Evolutionary conservation across 768 basidiomycete species (phyloP), one percentile per base, ranked within the genome.

Genomic region (Macrolepiota dolichaula): DNA sequence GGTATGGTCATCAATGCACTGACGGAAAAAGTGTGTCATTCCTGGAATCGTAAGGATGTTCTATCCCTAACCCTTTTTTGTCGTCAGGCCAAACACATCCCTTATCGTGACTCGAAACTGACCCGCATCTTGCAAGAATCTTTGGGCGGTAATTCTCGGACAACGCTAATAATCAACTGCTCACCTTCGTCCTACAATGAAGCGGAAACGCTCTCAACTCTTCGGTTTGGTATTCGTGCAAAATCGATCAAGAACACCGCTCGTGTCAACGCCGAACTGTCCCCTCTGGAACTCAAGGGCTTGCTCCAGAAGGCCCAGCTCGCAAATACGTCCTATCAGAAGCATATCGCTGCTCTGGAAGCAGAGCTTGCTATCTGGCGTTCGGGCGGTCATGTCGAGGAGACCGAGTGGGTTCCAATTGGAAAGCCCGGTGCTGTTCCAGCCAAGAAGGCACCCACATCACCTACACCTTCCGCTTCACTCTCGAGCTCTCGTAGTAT

Each of bases 201-300:
- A 73, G 80, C 92, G 2, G 97, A 99, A 74, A 99, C 97, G 0
- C 80, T 99, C 36, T 91, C 90, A 2, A 99, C 97, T 3, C 85
- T 99, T n/a, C 90, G 97, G 25, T 99, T 99, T 73, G 97, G 97
- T 80, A 98, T 98, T 72, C 93, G 97, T 65, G 96, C 97, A n/a
- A 99, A 99, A 76, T 92, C 93, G n/a, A 99, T 99, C 86, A 98
- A 98, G 92, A 99, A 99, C 76, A 93, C 92, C 63, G 97, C 97
- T 63, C 91, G 97, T 50, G 93, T 99, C 77, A 99, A 99, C 73
- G 94, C 95, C 56, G 97, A 99, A 74, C 84, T 99, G 55, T 93
- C 96, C 2, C 96, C 97, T 1, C 80, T 95, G 52, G 97, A 99
- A 70, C 90, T 99, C 77, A 99, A 98, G 73, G 87, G 85, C 11